Percentiles rank a stretch among this genome's conserved stretches.
These are phyloP conservation scores for Lunularia cruciata DNA, from an alignment of 225 moss, liverwort and hornwort genomes.

Conservation along the genomic window DNA sequence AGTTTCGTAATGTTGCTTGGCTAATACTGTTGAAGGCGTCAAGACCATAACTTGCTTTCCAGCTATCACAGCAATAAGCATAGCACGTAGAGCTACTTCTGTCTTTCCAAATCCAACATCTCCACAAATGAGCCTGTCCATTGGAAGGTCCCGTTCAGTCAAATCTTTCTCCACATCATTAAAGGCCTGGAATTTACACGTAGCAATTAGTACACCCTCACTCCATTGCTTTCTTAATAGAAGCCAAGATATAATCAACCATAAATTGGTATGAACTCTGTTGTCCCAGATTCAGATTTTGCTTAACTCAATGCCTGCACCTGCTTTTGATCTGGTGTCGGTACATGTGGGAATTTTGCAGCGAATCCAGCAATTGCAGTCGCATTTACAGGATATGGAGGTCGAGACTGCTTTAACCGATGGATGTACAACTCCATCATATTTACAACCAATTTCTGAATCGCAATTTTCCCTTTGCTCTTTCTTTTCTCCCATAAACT, in stretches of 20 bases:
- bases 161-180: constrained; percentile 76
- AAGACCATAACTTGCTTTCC: constrained; percentile 86
- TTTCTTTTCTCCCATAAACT: constrained; percentile 78
- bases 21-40: constrained; percentile 80
- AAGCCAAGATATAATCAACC: not conserved
- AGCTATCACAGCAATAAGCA: constrained; percentile 58
- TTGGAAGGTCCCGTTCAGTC: constrained; percentile 80
- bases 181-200: constrained; percentile 52
- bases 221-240: no score
- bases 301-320: no score
- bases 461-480: constrained; percentile 83
- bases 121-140: constrained; percentile 91
- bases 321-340: constrained; percentile 76
- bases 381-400: constrained; percentile 56
- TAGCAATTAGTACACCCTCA: not conserved
- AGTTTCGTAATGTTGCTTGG: constrained; percentile 90
- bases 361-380: constrained; percentile 52
- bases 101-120: constrained; percentile 97
- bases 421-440: constrained; percentile 98
- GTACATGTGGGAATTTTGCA: constrained; percentile 63
- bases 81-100: constrained; percentile 84
- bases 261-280: not conserved
- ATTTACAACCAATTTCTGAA: constrained; percentile 92
- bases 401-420: constrained; percentile 73
- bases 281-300: no score